Evolutionary conservation across 768 basidiomycete species (phyloP).

Genomic region (Russula brevipes): DNA sequence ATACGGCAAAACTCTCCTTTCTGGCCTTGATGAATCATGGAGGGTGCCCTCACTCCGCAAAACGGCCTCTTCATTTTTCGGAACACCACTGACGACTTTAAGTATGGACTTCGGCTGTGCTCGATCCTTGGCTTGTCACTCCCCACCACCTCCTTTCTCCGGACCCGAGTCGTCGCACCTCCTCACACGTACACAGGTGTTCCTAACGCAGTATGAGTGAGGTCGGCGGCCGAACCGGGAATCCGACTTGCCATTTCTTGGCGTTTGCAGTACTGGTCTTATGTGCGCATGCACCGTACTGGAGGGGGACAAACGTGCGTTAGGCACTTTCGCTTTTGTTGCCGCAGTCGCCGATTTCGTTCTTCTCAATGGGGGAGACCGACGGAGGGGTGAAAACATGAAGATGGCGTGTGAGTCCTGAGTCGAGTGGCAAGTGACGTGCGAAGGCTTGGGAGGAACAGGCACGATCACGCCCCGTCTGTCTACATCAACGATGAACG

Average conservation of each 20-base stretch:
- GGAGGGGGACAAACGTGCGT: slow-evolving; percentile 3
- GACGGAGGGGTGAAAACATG: not conserved
- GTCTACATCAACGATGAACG: not conserved
- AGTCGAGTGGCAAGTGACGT: not conserved
- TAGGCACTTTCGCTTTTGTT: not conserved
- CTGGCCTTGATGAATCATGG: not conserved
- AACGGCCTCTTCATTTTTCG: not conserved
- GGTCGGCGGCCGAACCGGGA: not conserved
- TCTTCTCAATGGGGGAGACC: not conserved
- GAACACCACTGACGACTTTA: not conserved
- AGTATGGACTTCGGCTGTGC: not conserved
- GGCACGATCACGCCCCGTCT: not conserved
- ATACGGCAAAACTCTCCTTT: not conserved
- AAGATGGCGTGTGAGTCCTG: slow-evolving; percentile 2
- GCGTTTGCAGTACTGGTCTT: not conserved
- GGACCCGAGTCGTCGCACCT: not conserved
- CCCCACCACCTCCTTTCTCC: not conserved
- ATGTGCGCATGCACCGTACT: not conserved
- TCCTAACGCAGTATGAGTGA: not conserved
- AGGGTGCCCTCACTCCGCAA: not conserved
- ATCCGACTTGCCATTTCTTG: slow-evolving; percentile 8
- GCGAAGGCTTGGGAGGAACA: not conserved
- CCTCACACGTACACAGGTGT: not conserved
- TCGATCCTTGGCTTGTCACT: not conserved
- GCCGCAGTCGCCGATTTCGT: too few species aligned